Conservation (phyloP, 2,329 filamentous ascomycete genomes). For the Xylariaceae sp. region DNA sequence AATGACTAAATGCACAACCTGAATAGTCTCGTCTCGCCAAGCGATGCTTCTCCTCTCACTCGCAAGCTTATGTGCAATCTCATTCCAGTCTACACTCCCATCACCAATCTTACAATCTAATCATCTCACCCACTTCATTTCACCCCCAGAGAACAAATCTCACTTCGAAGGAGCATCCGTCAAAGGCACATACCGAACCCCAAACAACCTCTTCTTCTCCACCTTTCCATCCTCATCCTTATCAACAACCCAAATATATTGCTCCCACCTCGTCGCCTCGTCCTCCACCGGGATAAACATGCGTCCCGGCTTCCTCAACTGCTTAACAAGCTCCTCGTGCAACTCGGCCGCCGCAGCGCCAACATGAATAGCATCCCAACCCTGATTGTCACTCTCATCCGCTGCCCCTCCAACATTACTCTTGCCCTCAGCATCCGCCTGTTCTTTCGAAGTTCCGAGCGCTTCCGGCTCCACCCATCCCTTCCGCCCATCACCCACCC, state of each 20-base stretch:
- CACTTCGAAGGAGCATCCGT: constrained; percentile 67
- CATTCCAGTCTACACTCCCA: too few relatives aligned
- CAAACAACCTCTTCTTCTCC: constrained; percentile 67
- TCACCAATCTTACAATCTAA: too few relatives aligned
- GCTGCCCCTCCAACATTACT: constrained; percentile 54
- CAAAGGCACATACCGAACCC: constrained; percentile 78
- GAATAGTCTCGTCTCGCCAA: too few relatives aligned
- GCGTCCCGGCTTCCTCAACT: constrained; percentile 79
- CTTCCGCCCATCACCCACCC: constrained; percentile 75
- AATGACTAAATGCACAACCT: too few relatives aligned
- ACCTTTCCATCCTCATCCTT: constrained; percentile 72
- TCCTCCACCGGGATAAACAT: constrained; percentile 81
- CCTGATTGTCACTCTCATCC: constrained; percentile 39
- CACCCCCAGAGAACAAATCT: too few relatives aligned
- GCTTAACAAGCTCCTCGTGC: constrained; percentile 75
- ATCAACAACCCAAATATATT: constrained; percentile 77
- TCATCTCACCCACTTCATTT: too few relatives aligned
- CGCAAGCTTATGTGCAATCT: too few relatives aligned
- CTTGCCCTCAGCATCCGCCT: constrained; percentile 41
- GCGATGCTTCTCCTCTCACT: too few relatives aligned
- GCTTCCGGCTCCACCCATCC: constrained; percentile 60
- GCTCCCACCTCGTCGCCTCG: constrained; percentile 49
- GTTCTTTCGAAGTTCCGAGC: constrained; percentile 24
- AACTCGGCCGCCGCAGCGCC: constrained; percentile 82
- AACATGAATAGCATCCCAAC: constrained; percentile 95